Evolutionary conservation across 2,329 filamentous ascomycete species (phyloP), one percentile per base, ranked within the genome.

Genomic region (Talaromyces sp.): DNA sequence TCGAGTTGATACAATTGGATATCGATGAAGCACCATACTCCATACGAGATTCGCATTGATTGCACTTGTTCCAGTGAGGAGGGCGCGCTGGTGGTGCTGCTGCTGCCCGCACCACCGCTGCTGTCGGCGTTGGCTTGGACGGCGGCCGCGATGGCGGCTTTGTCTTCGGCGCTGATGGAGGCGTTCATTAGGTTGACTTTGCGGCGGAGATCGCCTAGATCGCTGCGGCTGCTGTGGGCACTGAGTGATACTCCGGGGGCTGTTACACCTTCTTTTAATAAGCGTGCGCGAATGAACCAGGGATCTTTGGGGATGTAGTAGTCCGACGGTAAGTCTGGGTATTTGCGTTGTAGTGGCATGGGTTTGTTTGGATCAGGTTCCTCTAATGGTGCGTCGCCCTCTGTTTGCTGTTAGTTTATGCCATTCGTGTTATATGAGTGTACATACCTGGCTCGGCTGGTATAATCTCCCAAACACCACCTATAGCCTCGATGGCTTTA

Each of bases 1-100:
- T 98, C 94, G 82, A 98, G 93, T 74, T 93, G 90, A 78, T 97
- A 97, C 61, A 97, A 89, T 76, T 97, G 95, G 69, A 99, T 97
- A 70, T 96, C 93, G 76, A 99, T 88, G 75, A 97, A 95, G 73
- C 98, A 90, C 75, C 91, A 94, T n/a, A 96, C 88, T 64, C 91
- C 90, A 69, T 92, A 87, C 61, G 86, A 82, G 3, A 79, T 75
- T 1, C 80, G 74, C 54, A 82, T 76, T 13, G 81, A 77, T 40
- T 71, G 67, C 34, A 69, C 68, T 17, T 70, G 67, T 3, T 72
- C 72, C 1, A 80, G 78, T 2, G 79, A 77, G 7, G 79, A 76
- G 8, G 79, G 73, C 1, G 75, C 72, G 17, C 77, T 71, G 10
- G 31, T 36, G 11, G 69, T 66, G 22, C 68, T 70, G 45, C 77